Evolutionary conservation across 2,329 filamentous ascomycete species (phyloP), one percentile per base, ranked within the genome.

Genomic region (Camillea tinctor): DNA sequence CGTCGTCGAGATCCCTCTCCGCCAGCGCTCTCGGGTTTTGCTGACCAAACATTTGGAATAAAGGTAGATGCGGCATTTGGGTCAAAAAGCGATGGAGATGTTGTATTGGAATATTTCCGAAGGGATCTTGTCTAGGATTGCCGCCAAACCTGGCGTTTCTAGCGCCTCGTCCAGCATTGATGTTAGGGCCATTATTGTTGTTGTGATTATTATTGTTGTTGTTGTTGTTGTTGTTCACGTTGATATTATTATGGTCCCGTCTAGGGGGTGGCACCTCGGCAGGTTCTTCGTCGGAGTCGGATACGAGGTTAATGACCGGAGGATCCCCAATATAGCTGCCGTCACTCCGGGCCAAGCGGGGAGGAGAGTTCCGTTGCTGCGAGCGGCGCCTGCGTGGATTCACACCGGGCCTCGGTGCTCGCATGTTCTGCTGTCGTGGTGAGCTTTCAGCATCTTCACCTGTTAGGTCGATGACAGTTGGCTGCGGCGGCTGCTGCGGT

Each of bases 331-430:
- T 62, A 60, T 73, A 72, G 50, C 63, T 69, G 26, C 65, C 66
- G 56, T 74, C 71, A 52, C 69, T 73, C 17, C 72, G 67, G 20
- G 68, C 66, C 9, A 73, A 49, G 36, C 66, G 66, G 1, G 71
- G 72, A 17, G 69, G 69, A 2, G 60, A 61, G 48, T 62, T 65
- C 53, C 64, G 64, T 19, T 62, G 61, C 7, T 69, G 67, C 4
- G 66, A 66, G 13, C 59, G 66, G 23, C 61, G 64, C 51, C 68
- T 60, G 19, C 68, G 68, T 15, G 54, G 52, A 48, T 69, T 71
- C n/a, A 52, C 58, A 60, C 44, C 15, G 59, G n/a, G 2, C 26
- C 26, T 30, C 26, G 59, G 20, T 26, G 55, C 22, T 51, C 50
- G 50, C 40, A 54, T 19, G 52, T 51, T 30, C 57, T 61, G 36